These are phyloP conservation scores for Aureococcus anophagefferens DNA, from an alignment of 108 stramenopile genomes.

Conservation along the genomic window DNA sequence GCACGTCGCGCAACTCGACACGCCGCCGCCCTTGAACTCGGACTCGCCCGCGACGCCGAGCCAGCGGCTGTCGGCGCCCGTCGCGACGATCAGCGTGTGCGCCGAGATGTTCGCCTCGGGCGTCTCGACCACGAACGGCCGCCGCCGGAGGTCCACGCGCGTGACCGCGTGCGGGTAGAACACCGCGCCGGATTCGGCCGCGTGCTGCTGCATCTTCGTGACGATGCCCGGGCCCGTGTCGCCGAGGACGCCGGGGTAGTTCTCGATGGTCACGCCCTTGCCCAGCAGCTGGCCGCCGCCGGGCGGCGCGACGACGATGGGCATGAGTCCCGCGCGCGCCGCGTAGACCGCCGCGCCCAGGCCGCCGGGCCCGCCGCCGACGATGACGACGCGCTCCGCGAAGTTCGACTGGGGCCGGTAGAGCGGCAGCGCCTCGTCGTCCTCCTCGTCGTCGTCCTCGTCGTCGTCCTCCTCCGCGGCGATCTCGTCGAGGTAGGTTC, in stretches of 20 bases:
- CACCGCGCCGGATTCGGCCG: constrained; percentile 62
- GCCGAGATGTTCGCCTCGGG: constrained; percentile 53
- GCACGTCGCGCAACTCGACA: constrained; percentile 86
- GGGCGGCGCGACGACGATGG: constrained; percentile 72
- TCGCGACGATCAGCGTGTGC: constrained; percentile 80
- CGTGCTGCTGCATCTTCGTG: constrained; percentile 68
- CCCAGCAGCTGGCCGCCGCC: constrained; percentile 84
- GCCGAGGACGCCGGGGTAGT: constrained; percentile 75
- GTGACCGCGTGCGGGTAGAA: constrained; percentile 66
- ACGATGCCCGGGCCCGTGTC: constrained; percentile 75
- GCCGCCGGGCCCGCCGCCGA: constrained; percentile 88
- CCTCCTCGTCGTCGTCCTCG: constrained; percentile 57
- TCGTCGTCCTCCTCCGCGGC: constrained; percentile 14
- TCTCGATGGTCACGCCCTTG: constrained; percentile 86
- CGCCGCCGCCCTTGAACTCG: constrained; percentile 75
- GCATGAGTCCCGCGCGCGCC: constrained; percentile 70
- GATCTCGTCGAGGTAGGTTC: constrained; percentile 15
- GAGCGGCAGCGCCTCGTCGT: constrained; percentile 38
- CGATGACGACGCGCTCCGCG: constrained; percentile 70
- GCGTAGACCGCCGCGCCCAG: constrained; percentile 82
- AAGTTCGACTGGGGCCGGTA: constrained; percentile 50
- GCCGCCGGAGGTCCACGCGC: constrained; percentile 41
- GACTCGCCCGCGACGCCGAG: constrained; percentile 72
- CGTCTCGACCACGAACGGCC: constrained; percentile 56
- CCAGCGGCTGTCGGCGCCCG: constrained; percentile 88